A percentile compares a stretch with the other conserved stretches of the same genome.
These are phyloP conservation scores for Tuctoria greenei DNA, from an alignment of 176 grass and related monocot species.

Conservation along the genomic window DNA sequence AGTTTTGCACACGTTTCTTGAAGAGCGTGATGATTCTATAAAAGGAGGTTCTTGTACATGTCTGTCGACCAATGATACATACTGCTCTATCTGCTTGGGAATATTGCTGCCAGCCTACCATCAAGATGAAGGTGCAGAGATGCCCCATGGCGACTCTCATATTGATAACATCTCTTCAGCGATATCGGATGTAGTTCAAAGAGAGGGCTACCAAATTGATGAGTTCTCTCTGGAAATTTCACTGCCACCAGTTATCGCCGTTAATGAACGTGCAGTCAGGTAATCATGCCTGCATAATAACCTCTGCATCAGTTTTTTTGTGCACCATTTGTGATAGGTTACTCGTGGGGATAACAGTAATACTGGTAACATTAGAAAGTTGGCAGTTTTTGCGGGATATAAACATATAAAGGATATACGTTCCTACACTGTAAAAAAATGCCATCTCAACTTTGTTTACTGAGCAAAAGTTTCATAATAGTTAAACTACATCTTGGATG, in stretches of 20 bases:
- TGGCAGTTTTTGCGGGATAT: background rate
- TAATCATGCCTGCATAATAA: slow-evolving; percentile 39
- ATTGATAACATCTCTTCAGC: slow-evolving; percentile 44
- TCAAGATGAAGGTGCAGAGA: slow-evolving; percentile 23
- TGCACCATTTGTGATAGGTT: background rate
- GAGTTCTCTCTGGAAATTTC: slow-evolving; percentile 79
- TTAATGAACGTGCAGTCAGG: slow-evolving; percentile 74
- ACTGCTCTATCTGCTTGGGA: slow-evolving; percentile 82
- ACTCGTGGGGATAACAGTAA: background rate
- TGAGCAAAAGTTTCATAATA: slow-evolving; percentile 8
- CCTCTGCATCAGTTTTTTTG: background rate
- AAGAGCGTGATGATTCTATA: slow-evolving; percentile 48
- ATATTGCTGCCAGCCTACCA: slow-evolving; percentile 55
- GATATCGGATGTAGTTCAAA: slow-evolving; percentile 53
- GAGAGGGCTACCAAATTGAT: slow-evolving; percentile 58
- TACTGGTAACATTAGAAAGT: background rate
- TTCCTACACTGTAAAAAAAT: background rate
- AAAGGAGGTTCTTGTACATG: slow-evolving; percentile 35
- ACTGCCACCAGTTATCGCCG: slow-evolving; percentile 54
- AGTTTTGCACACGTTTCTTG: slow-evolving; percentile 51
- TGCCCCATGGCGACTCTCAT: background rate
- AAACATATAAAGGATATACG: background rate
- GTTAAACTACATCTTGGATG: slow-evolving; percentile 5
- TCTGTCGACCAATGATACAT: slow-evolving; percentile 28
- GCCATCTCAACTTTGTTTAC: background rate